Conservation (phyloP, 495 filamentous ascomycete species). For the Trichoderma parareesei region DNA sequence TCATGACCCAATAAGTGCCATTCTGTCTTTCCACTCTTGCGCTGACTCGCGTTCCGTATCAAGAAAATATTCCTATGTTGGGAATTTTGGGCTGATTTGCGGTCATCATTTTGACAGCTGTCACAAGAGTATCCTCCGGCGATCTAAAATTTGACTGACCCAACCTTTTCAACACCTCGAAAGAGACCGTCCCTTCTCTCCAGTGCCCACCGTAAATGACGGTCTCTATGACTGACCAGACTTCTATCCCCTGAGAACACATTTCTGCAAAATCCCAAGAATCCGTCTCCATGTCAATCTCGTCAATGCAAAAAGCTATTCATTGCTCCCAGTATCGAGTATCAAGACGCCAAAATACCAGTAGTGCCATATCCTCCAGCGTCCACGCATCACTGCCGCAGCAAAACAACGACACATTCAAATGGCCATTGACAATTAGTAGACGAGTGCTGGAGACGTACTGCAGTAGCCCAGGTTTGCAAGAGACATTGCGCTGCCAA, state of each 20-base stretch:
- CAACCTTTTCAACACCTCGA: not conserved
- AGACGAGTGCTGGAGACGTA: not conserved
- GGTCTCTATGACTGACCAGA: not conserved
- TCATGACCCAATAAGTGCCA: too few relatives aligned
- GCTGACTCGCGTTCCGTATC: too few relatives aligned
- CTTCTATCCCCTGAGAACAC: not conserved
- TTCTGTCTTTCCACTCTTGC: too few relatives aligned
- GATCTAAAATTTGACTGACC: not conserved
- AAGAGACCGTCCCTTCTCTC: too few relatives aligned
- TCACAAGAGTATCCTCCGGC: not conserved
- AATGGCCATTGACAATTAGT: not conserved
- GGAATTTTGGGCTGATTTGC: not conserved
- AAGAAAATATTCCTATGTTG: not conserved
- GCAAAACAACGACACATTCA: not conserved
- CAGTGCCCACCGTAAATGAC: too few relatives aligned
- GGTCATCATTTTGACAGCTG: not conserved
- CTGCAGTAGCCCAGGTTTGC: not conserved
- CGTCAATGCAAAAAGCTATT: not conserved
- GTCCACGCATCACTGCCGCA: not conserved
- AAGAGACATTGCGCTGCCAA: not conserved
- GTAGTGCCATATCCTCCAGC: not conserved
- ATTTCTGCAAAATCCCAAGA: not conserved
- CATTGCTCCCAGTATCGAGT: not conserved
- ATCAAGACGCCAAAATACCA: not conserved
- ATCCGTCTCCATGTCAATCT: not conserved